Evolutionary conservation across 768 basidiomycete species (phyloP), one percentile per base, ranked within the genome.

Genomic region (Kwoniella pini): DNA sequence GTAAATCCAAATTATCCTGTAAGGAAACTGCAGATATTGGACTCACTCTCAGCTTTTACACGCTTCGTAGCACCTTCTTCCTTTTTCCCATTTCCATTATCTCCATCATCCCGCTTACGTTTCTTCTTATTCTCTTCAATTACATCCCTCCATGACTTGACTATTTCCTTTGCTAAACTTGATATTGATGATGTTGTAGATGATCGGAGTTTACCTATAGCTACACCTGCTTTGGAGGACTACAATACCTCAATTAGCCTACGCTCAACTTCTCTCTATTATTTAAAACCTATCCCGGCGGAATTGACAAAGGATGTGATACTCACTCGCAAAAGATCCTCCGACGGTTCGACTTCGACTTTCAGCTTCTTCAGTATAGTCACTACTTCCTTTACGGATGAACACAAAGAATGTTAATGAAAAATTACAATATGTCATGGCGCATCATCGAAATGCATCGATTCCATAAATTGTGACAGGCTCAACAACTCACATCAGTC

Each of bases 181-280:
- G 39, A 77, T 52, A 57, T 31, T 13, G 44, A 26, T 4, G 59
- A 60, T 9, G 69, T 42, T 1, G 60, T 52, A 17, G 71, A 54
- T 65, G 57, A 42, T 68, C 72, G 68, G 12, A 72, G 70, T 58
- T 76, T 75, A 28, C 69, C 74, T 45, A 78, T 61, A 4, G 69
- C 66, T 15, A 71, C 67, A 49, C 77, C 77, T 15, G 75, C 74
- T 72, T 72, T 76, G 9, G 77, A 69, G n/a, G 72, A 57, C 77
- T 78, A 40, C n/a, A n/a, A n/a, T n/a, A n/a, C n/a, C n/a, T n/a
- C n/a, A n/a, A 22, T 1, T 7, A 17, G 12, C 13, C 22, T 2
- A n/a, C n/a, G n/a, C n/a, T n/a, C n/a, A n/a, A n/a, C n/a, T n/a
- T n/a, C n/a, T n/a, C n/a, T n/a, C n/a, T n/a, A n/a, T n/a, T n/a